A percentile compares a stretch with the other conserved stretches of the same genome.
Conservation (phyloP, 257 asterid species). For the Pogostemon cablin region DNA sequence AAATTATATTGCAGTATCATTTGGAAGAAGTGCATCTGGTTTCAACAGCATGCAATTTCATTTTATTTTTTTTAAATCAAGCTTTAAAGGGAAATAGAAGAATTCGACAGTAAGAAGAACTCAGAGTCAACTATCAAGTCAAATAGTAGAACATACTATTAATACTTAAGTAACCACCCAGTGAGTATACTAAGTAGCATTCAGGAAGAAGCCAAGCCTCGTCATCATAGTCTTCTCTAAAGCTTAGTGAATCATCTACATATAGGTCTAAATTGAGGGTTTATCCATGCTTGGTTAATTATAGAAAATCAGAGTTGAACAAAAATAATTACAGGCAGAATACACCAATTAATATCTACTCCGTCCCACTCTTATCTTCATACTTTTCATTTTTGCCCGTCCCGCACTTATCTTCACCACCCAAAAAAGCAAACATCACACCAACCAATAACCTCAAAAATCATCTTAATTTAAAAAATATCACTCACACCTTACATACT, state of each 20-base stretch:
- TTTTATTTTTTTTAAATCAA: not conserved
- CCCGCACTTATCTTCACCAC: too few species aligned
- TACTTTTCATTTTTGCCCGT: too few species aligned
- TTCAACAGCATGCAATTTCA: not conserved
- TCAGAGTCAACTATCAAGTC: not conserved
- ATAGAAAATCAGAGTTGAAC: not conserved
- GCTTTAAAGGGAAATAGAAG: not conserved
- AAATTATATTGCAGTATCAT: slow-evolving; percentile 17
- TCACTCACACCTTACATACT: too few species aligned
- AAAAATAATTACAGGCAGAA: not conserved
- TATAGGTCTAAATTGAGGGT: not conserved
- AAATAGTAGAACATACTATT: not conserved
- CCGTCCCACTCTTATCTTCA: too few species aligned
- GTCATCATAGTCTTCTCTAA: not conserved
- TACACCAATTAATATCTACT: too few species aligned
- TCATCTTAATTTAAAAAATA: too few species aligned
- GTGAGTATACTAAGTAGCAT: slow-evolving; percentile 11
- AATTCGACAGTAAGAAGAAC: not conserved
- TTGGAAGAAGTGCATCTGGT: slow-evolving; percentile 4
- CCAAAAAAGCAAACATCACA: too few species aligned
- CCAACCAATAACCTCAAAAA: too few species aligned
- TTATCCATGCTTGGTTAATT: not conserved
- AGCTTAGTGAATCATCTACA: slow-evolving; percentile 3
- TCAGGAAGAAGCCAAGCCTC: slow-evolving; percentile 14
- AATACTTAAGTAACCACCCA: not conserved